Base-by-base conservation (phyloP, 2,329 filamentous ascomycete genomes). In the Metarhizium guizhouense region DNA sequence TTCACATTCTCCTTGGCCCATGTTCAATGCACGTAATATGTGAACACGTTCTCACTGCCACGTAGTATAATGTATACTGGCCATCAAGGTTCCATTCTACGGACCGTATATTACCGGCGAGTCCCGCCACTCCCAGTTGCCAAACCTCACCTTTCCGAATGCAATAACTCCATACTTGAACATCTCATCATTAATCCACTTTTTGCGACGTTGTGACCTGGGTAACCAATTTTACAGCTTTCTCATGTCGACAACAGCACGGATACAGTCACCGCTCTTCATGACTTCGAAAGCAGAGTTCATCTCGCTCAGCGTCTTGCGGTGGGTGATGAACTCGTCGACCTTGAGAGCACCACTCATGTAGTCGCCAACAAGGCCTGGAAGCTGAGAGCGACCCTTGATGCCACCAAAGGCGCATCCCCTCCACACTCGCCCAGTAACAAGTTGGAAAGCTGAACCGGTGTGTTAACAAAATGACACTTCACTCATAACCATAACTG, bases 241-340 rank as follows among this genome's bases (percentile, higher is more conserved):
- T 59, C 71, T 69, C 81, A 85, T 84, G 64, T 82, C 84, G 54
- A 96, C 88, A 10, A 97, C 94, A 64, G 90, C 95, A 61, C 94
- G 89, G 68, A 99, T 96, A 75, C 94, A 99, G 74, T 97, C 92
- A 57, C 94, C 94, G 58, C 85, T 81, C 81, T 96, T 95, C 94
- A 99, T 99, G 64, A 87, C 84, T 61, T 90, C 83, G 67, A 96
- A 99, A 20, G 91, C 93, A 53, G 80, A 77, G 80, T 97, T 97
- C 74, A 99, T 95, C 67, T 88, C 84, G 58, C 76, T 76, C 48
- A 99, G 78, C 4, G 80, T 82, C 77, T 95, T 90, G 65, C 92
- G 85, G 78, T 99, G 94, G 36, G 94, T 99, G 76, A 99, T 97
- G 79, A 97, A 97, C 78, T 99, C 94, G 70, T 97, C 93, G 49